These are phyloP conservation scores for Taxawa tesnikishii DNA, from an alignment of 2,329 filamentous ascomycete genomes.

Conservation along the genomic window DNA sequence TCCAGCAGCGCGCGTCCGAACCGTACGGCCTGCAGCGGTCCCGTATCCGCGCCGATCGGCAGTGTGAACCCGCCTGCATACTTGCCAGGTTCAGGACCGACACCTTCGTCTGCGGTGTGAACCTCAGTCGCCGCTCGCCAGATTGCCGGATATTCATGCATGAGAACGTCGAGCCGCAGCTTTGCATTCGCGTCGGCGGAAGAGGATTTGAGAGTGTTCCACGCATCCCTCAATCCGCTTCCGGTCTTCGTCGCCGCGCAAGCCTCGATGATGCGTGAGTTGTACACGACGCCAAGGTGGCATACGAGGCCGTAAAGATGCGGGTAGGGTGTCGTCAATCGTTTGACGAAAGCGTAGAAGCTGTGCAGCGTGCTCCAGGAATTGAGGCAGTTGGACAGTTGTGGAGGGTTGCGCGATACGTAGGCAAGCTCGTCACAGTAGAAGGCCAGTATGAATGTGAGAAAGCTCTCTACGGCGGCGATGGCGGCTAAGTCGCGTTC, in stretches of 20 bases:
- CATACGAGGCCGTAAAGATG: slow-evolving; percentile 28
- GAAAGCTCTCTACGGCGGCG: slow-evolving; percentile 31
- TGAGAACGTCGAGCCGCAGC: slow-evolving; percentile 22
- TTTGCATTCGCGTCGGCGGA: slow-evolving; percentile 7
- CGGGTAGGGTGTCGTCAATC: slow-evolving; percentile 12
- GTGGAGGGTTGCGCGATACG: slow-evolving; percentile 13
- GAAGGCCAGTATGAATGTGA: slow-evolving; percentile 24
- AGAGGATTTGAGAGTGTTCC: slow-evolving; percentile 10
- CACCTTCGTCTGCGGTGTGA: slow-evolving; percentile 10
- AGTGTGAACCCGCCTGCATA: slow-evolving; percentile 25
- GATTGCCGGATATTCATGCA: slow-evolving; percentile 23
- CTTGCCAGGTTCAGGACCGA: slow-evolving; percentile 16
- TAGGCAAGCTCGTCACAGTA: slow-evolving; percentile 16
- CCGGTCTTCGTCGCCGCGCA: slow-evolving; percentile 5
- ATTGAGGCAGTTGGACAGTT: slow-evolving; percentile 8
- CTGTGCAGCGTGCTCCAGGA: slow-evolving; percentile 16
- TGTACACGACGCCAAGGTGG: slow-evolving; percentile 27
- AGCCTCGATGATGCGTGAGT: slow-evolving; percentile 21
- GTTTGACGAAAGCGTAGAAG: slow-evolving; percentile 16
- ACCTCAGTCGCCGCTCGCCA: slow-evolving; percentile 19
- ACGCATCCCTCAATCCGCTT: slow-evolving; percentile 9
- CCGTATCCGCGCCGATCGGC: slow-evolving; percentile 26
- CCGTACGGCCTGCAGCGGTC: slow-evolving; percentile 30
- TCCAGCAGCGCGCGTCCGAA: slow-evolving; percentile 28
- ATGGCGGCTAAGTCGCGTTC: slow-evolving; percentile 27